phyloP scores from a whole-genome alignment of 768 basidiomycete species.

The Floccularia luteovirens region DNA sequence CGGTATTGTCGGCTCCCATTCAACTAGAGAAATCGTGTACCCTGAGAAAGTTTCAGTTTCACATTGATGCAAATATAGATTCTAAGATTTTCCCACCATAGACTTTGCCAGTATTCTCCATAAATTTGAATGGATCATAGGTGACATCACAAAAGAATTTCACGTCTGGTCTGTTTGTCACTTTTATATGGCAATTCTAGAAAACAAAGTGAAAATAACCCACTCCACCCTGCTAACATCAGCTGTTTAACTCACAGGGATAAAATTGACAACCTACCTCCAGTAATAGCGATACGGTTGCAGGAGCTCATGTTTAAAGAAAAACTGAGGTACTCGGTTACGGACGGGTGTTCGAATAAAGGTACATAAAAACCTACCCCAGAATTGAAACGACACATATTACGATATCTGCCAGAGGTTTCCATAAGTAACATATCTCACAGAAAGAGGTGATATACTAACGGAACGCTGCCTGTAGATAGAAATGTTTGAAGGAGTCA shows the following conservation, averaged over 20 bases:
- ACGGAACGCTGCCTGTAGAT: slow-evolving; percentile 61
- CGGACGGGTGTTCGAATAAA: slow-evolving; percentile 2
- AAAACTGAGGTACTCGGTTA: slow-evolving; percentile 42
- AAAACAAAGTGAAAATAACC: slow-evolving; percentile 14
- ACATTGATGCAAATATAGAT: neutral
- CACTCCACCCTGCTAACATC: slow-evolving; percentile 57
- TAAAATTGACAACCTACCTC: slow-evolving; percentile 28
- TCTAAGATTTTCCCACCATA: slow-evolving; percentile 23
- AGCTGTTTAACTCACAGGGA: slow-evolving; percentile 3
- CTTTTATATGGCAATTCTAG: slow-evolving; percentile 3
- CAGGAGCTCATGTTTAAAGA: slow-evolving; percentile 75
- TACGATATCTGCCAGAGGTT: slow-evolving; percentile 54
- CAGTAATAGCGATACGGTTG: slow-evolving; percentile 81
- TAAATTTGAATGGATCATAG: slow-evolving; percentile 77
- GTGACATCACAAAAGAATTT: slow-evolving; percentile 70
- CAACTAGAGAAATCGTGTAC: slow-evolving; percentile 73
- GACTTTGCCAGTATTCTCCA: slow-evolving; percentile 57
- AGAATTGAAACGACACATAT: slow-evolving; percentile 95
- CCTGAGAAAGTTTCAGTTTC: slow-evolving; percentile 27
- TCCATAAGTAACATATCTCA: neutral
- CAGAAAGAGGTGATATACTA: slow-evolving; percentile 18
- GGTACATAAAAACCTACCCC: slow-evolving; percentile 44
- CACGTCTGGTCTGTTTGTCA: slow-evolving; percentile 54
- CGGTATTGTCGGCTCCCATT: slow-evolving; percentile 75
- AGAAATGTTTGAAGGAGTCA: slow-evolving; percentile 5